These are phyloP conservation scores for Ceratocystis eucalypticola DNA, from an alignment of 2,329 filamentous ascomycete genomes.

Conservation along the genomic window DNA sequence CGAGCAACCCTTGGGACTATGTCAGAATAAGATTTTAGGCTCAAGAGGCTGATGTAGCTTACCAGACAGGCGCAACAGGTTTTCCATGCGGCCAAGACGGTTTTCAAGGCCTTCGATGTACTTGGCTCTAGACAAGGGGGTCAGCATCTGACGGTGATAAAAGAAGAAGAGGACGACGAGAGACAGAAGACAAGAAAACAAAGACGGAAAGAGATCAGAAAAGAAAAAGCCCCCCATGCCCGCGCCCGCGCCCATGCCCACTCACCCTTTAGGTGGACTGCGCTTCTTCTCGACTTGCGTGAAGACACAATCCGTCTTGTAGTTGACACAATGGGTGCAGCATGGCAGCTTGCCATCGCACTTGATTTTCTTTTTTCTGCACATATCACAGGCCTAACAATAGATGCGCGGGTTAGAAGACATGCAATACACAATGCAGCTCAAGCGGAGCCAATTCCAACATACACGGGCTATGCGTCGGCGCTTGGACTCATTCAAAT, in stretches of 20 bases:
- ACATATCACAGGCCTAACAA: conserved; percentile 80
- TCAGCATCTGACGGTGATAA: too few species aligned
- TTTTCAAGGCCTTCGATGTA: conserved; percentile 97
- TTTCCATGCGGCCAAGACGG: conserved; percentile 89
- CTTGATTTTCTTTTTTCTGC: conserved; percentile 93
- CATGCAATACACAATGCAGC: not conserved
- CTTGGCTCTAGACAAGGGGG: conserved; percentile 52
- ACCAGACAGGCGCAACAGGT: conserved; percentile 70
- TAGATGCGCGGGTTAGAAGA: not conserved
- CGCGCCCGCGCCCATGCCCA: not conserved
- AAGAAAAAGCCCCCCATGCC: too few species aligned
- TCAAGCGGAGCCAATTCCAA: not conserved
- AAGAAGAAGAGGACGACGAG: conserved; percentile 9
- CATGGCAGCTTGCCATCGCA: conserved; percentile 92
- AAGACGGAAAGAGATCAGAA: not conserved
- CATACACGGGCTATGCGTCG: conserved; percentile 71
- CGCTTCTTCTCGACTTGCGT: conserved; percentile 98
- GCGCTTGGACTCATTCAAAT: conserved; percentile 71
- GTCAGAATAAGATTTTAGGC: not conserved
- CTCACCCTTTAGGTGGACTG: conserved; percentile 87
- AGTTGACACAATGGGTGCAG: conserved; percentile 92
- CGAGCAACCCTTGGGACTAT: conserved; percentile 48
- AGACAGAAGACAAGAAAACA: not conserved
- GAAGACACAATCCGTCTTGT: conserved; percentile 95
- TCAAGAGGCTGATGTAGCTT: conserved; percentile 18